Evolutionary conservation across 345 rosid genomes (phyloP).

Genomic region (Arabis hirsuta): DNA sequence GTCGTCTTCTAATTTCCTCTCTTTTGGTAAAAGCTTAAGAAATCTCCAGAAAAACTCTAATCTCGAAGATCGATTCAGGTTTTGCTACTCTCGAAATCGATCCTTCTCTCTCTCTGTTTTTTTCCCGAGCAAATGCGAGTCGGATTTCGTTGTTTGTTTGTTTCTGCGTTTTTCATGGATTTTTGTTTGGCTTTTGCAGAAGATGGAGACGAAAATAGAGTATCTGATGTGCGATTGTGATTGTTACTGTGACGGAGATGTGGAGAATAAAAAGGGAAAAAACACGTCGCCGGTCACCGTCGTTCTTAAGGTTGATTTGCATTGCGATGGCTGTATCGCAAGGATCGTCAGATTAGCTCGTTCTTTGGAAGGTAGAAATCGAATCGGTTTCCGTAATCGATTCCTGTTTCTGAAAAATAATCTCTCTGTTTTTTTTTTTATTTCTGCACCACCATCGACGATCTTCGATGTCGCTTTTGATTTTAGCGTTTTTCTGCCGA

Average conservation of each 20-base stretch:
- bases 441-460: too few relatives aligned
- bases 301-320: slow-evolving; percentile 30
- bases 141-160: not conserved
- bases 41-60: too few relatives aligned
- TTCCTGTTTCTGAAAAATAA: too few relatives aligned
- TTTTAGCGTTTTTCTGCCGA: not conserved
- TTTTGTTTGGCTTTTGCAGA: not conserved
- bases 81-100: not conserved
- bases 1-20: too few relatives aligned
- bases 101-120: not conserved
- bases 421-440: too few relatives aligned
- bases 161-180: not conserved
- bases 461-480: not conserved
- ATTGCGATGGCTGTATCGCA: slow-evolving; percentile 35
- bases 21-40: too few relatives aligned
- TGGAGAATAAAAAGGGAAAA: slow-evolving; percentile 8
- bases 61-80: not conserved
- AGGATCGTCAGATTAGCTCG: slow-evolving; percentile 31
- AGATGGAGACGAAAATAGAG: not conserved
- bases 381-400: not conserved
- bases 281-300: slow-evolving; percentile 27
- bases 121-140: not conserved
- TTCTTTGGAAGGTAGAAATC: slow-evolving; percentile 30
- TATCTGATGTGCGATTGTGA: slow-evolving; percentile 1
- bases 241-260: slow-evolving; percentile 24